These are phyloP conservation scores for Haberlea rhodopensis DNA, from an alignment of 257 asterid species.

Conservation along the genomic window DNA sequence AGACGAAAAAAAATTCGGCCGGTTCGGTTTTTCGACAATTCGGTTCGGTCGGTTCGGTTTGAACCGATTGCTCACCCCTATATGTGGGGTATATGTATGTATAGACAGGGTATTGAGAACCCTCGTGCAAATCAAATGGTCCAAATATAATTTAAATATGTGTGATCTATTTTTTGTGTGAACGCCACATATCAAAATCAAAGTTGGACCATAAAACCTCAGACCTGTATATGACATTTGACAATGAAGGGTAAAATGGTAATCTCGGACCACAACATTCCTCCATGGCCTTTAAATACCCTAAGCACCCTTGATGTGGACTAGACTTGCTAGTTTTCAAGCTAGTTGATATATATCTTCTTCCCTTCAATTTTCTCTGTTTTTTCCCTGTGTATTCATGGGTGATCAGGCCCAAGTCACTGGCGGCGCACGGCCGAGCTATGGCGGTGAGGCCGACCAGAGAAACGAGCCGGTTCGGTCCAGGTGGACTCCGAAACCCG, in stretches of 20 bases:
- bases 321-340: background rate
- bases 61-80: too few species aligned
- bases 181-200: too few species aligned
- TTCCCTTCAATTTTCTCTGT: background rate
- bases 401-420: constrained; percentile 39
- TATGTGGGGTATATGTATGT: too few species aligned
- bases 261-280: background rate
- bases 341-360: background rate
- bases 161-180: too few species aligned
- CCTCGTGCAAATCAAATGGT: too few species aligned
- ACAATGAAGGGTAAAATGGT: background rate
- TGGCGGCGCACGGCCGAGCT: background rate
- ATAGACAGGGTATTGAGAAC: too few species aligned
- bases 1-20: too few species aligned
- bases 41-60: too few species aligned
- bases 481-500: constrained; percentile 84
- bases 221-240: too few species aligned
- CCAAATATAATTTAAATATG: too few species aligned
- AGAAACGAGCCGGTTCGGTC: constrained; percentile 52
- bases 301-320: background rate
- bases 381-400: constrained; percentile 17
- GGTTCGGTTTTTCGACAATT: too few species aligned
- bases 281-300: background rate
- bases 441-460: constrained; percentile 19
- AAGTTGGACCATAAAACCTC: too few species aligned